Evolutionary conservation across 2,329 filamentous ascomycete genomes (phyloP), one percentile per base, ranked within the genome.

Genomic region (Paecilomyces fulvus): DNA sequence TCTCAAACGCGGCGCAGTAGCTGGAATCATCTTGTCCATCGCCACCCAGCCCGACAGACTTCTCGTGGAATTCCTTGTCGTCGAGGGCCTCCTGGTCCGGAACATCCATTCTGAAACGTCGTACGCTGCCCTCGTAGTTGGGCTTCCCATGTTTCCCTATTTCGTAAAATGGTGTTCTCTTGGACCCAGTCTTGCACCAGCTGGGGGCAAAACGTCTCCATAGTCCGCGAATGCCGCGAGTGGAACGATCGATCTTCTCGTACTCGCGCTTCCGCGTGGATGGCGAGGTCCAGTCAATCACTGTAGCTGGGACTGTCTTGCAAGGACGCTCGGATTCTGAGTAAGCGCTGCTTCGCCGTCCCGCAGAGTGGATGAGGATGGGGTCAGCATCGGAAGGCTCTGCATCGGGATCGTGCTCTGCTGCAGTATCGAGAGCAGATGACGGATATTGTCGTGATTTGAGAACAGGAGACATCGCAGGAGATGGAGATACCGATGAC

Each of bases 171-270:
- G 69, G 73, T 4, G 64, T 67, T 12, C 73, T 65, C 4, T 63
- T 61, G 12, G 68, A 62, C 3, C 64, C 63, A 11, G 65, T 60
- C 30, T 70, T 72, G 56, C 72, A 72, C 67, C 74, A 75, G 48
- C 67, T 65, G 0, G 75, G 75, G 2, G 74, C 71, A 3, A 76
- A 67, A 7, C 69, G 68, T 0, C 73, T 67, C 69, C 74, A 74
- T 6, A 77, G 60, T 2, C 76, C 74, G 1, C 75, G 69, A 3
- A 77, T 60, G 2, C 76, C 75, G 20, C 65, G 70, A 56, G 66
- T 72, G 51, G 72, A 71, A 10, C 73, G 72, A 64, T 75, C 70
- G 77, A 83, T 73, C 80, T 84, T 64, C 83, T 83, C 70, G 55
- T 78, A 78, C 59, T 78, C 75, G 20, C 67, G 68, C 8, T 72